Percentiles rank a stretch among this genome's conserved stretches.
phyloP scores from a whole-genome alignment of 2,329 filamentous ascomycete species.

The Pestalotiopsis sp. region DNA sequence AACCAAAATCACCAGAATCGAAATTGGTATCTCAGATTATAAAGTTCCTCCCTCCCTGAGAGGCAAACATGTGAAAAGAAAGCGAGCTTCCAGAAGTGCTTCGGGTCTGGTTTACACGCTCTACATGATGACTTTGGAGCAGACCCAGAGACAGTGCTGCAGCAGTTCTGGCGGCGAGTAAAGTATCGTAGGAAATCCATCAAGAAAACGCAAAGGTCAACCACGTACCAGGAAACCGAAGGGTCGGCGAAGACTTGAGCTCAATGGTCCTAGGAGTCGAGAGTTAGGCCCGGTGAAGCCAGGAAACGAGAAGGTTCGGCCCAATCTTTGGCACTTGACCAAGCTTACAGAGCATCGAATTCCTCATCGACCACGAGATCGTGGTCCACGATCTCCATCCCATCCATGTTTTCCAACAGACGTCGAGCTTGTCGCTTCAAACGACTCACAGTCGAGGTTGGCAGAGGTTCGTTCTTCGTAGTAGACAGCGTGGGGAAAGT shows the following conservation, averaged over 20 bases:
- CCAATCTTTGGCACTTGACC: background rate
- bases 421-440: background rate
- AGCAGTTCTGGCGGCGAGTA: too few relatives aligned
- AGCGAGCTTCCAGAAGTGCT: too few relatives aligned
- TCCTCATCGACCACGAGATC: constrained; percentile 51
- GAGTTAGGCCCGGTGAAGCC: background rate
- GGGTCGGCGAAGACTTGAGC: constrained; percentile 29
- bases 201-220: too few relatives aligned
- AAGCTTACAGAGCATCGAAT: constrained; percentile 55
- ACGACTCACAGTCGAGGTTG: background rate
- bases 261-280: constrained; percentile 37
- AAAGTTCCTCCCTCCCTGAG: too few relatives aligned
- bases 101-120: too few relatives aligned
- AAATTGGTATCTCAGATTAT: too few relatives aligned
- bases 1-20: too few relatives aligned
- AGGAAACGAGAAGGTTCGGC: background rate
- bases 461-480: background rate
- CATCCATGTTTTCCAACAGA: background rate
- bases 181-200: too few relatives aligned
- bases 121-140: too few relatives aligned
- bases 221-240: constrained; percentile 37
- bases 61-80: too few relatives aligned
- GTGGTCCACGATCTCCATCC: constrained; percentile 30
- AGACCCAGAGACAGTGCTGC: too few relatives aligned
- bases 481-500: background rate